Conservation (phyloP, 257 asterid genomes). For the Lavandula angustifolia region DNA sequence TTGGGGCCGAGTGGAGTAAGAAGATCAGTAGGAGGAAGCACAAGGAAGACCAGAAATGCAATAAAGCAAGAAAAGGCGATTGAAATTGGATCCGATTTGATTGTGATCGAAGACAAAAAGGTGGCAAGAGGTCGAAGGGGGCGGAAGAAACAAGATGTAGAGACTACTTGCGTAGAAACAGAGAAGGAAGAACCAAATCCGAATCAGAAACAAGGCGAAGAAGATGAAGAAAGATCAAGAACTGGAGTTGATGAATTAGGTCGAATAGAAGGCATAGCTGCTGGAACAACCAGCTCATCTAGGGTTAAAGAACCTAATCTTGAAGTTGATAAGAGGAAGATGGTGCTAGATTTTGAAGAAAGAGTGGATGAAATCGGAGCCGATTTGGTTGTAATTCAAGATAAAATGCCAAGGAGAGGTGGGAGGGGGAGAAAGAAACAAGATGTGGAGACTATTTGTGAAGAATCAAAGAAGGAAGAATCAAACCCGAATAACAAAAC, state of each 20-base stretch:
- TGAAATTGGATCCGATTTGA: conserved; percentile 28
- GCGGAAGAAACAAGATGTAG: conserved; percentile 27
- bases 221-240: conserved; percentile 19
- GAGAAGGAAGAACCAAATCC: conserved; percentile 29
- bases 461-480: conserved; percentile 20
- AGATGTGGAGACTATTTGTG: no score
- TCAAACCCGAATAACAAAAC: conserved; percentile 16
- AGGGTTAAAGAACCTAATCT: conserved; percentile 27
- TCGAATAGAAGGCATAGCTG: conserved; percentile 25
- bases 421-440: no score
- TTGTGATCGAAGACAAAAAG: conserved; percentile 33
- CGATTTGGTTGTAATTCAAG: no score
- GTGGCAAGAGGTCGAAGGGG: conserved; percentile 40
- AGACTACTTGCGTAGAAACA: conserved; percentile 30
- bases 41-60: conserved; percentile 47
- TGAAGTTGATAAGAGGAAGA: conserved; percentile 18
- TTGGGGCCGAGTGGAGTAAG: conserved; percentile 28
- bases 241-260: conserved; percentile 20
- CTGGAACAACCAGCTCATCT: conserved; percentile 39
- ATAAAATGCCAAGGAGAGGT: no score
- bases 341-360: no score
- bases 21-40: conserved; percentile 24
- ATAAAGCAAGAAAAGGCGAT: conserved; percentile 29
- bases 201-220: conserved; percentile 24
- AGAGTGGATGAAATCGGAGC: no score